Evolutionary conservation across 495 filamentous ascomycete genomes (phyloP).

Genomic region (Penicillium steckii): DNA sequence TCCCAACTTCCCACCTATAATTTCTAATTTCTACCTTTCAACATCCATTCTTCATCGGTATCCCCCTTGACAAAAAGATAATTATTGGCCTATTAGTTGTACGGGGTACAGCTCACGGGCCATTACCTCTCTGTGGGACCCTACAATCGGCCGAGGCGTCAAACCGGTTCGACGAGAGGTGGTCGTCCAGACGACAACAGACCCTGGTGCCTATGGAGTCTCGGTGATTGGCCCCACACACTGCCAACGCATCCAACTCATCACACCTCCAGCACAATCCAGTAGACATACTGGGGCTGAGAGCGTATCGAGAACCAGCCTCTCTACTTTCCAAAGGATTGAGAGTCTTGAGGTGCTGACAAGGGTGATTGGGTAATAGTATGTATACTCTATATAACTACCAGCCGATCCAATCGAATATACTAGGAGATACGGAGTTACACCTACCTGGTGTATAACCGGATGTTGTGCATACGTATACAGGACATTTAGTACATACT

Average conservation of each 20-base stretch:
- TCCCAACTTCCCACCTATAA: neutral
- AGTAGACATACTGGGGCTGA: neutral
- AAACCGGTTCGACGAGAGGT: constrained; percentile 6
- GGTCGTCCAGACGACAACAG: constrained; percentile 28
- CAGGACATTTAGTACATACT: too few relatives aligned
- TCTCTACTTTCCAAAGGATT: neutral
- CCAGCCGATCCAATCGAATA: neutral
- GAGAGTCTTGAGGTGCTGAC: neutral
- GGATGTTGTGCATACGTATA: too few relatives aligned
- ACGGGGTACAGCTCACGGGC: constrained; percentile 15
- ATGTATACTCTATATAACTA: neutral
- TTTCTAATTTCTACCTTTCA: neutral
- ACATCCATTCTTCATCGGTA: neutral
- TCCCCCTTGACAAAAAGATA: too few relatives aligned
- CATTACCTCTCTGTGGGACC: constrained; percentile 14
- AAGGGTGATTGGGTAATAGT: neutral
- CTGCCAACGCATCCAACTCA: constrained; percentile 36
- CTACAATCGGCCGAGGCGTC: constrained; percentile 9
- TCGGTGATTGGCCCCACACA: constrained; percentile 20
- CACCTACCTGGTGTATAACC: too few relatives aligned
- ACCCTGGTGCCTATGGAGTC: constrained; percentile 9
- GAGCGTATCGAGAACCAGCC: neutral
- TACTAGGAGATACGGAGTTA: neutral
- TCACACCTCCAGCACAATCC: constrained; percentile 4
- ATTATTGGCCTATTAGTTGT: neutral